Conservation (phyloP, 2,329 filamentous ascomycete species). For the Fusarium concolor region DNA sequence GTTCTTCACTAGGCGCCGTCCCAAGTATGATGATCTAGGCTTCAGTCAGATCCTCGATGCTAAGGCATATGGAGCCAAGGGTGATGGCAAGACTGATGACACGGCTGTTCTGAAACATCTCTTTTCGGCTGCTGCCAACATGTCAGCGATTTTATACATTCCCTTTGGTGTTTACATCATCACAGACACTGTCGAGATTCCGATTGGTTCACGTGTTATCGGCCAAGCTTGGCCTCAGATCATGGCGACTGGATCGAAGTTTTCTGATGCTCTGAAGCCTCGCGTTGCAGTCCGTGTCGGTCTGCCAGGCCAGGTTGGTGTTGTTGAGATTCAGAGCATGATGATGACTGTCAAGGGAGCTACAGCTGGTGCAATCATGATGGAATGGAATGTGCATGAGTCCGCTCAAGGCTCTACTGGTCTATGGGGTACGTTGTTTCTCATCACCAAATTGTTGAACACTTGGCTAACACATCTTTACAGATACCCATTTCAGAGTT, state of each 20-base stretch:
- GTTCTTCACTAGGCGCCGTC: constrained; percentile 20
- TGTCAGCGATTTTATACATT: constrained; percentile 55
- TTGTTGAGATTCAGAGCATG: constrained; percentile 72
- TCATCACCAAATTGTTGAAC: background rate
- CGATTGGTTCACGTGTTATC: constrained; percentile 57
- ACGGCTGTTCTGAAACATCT: constrained; percentile 46
- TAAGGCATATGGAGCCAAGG: constrained; percentile 62
- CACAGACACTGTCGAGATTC: constrained; percentile 59
- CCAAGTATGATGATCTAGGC: constrained; percentile 11
- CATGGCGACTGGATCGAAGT: constrained; percentile 62
- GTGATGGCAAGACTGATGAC: constrained; percentile 78
- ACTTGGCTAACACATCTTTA: background rate
- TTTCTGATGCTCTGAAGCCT: constrained; percentile 64
- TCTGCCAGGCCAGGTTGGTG: constrained; percentile 65
- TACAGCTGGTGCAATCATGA: constrained; percentile 69
- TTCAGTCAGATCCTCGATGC: constrained; percentile 15
- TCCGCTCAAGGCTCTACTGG: constrained; percentile 54
- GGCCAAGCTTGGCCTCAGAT: constrained; percentile 61
- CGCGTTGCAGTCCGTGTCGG: constrained; percentile 69
- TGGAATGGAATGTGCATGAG: constrained; percentile 72
- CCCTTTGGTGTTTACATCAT: constrained; percentile 60
- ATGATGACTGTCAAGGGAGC: constrained; percentile 70
- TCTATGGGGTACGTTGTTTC: constrained; percentile 58
- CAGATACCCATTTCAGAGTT: constrained; percentile 61
- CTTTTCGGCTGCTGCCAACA: constrained; percentile 48